Evolutionary conservation across 2,329 filamentous ascomycete species (phyloP).

Genomic region (Dothideomycetidae sp.): DNA sequence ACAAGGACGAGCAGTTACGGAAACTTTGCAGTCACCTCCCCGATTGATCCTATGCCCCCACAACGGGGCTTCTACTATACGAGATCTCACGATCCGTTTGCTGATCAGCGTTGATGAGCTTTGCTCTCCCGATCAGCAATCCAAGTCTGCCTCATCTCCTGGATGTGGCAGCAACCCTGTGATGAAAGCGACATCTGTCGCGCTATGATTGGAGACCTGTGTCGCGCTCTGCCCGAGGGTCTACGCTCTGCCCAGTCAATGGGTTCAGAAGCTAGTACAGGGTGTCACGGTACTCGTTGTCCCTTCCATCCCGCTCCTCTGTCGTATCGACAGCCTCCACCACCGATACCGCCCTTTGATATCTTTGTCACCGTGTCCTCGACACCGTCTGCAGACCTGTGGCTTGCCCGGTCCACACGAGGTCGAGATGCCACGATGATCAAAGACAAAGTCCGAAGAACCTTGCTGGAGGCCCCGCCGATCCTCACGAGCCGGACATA

Average conservation of each 20-base stretch:
- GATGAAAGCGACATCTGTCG: conserved; percentile 7
- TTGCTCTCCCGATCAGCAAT: conserved; percentile 18
- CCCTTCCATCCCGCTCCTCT: conserved; percentile 33
- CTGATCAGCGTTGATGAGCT: conserved; percentile 26
- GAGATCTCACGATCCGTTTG: conserved; percentile 26
- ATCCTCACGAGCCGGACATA: conserved; percentile 22
- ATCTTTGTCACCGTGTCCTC: conserved; percentile 19
- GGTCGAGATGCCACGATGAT: conserved; percentile 7
- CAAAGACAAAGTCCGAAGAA: conserved; percentile 16
- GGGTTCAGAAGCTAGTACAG: conserved; percentile 8
- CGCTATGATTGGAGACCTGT: conserved; percentile 5
- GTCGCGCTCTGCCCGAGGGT: conserved; percentile 8
- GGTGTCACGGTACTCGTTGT: conserved; percentile 20
- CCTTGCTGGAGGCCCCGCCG: conserved; percentile 17
- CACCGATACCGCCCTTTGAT: conserved; percentile 22
- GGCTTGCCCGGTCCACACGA: conserved; percentile 24
- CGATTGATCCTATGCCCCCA: conserved; percentile 24
- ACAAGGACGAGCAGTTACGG: conserved; percentile 32
- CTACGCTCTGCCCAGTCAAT: conserved; percentile 8
- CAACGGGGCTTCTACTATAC: conserved; percentile 18
- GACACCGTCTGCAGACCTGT: conserved; percentile 18
- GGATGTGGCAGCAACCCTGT: conserved; percentile 17
- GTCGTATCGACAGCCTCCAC: conserved; percentile 22
- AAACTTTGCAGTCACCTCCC: conserved; percentile 30
- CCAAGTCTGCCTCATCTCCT: neutral